These are phyloP conservation scores for Priceomyces melissophilus DNA, from an alignment of 805 yeast genomes.

Conservation along the genomic window DNA sequence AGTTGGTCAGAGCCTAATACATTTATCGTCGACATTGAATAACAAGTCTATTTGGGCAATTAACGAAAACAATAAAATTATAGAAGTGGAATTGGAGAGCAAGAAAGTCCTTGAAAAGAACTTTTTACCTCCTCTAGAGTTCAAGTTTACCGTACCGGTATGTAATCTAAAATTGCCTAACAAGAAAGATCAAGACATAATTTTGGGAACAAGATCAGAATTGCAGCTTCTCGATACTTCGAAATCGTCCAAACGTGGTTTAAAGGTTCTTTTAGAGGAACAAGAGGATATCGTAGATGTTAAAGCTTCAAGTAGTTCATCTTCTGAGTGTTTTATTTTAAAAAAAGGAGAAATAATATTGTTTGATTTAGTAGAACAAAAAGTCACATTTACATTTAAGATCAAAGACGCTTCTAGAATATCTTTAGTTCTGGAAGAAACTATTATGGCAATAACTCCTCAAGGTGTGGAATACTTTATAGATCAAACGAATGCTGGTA, in stretches of 20 bases:
- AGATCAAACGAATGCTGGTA: constrained; percentile 9
- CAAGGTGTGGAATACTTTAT: constrained; percentile 31
- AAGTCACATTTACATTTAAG: background rate
- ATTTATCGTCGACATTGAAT: constrained; percentile 13
- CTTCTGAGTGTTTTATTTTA: no score
- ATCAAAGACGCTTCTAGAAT: background rate
- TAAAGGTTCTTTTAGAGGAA: no score
- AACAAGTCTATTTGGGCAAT: constrained; percentile 22
- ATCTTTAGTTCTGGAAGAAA: constrained; percentile 10
- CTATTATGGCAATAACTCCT: constrained; percentile 25
- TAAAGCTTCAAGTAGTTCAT: no score
- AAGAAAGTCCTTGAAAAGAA: constrained; percentile 13
- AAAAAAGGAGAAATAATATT: no score
- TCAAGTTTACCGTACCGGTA: background rate
- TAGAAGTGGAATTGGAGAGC: constrained; percentile 24
- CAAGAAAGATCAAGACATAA: background rate
- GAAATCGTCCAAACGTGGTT: background rate
- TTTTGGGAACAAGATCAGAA: background rate
- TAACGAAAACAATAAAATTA: constrained; percentile 11
- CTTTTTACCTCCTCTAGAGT: background rate
- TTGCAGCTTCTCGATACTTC: constrained; percentile 1
- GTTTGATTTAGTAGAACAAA: no score
- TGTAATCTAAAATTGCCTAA: background rate
- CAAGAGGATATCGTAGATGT: no score
- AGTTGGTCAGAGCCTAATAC: constrained; percentile 17